Evolutionary conservation across 345 rosid genomes (phyloP), one percentile per base, ranked within the genome.

Genomic region (Ceriops zippeliana): DNA sequence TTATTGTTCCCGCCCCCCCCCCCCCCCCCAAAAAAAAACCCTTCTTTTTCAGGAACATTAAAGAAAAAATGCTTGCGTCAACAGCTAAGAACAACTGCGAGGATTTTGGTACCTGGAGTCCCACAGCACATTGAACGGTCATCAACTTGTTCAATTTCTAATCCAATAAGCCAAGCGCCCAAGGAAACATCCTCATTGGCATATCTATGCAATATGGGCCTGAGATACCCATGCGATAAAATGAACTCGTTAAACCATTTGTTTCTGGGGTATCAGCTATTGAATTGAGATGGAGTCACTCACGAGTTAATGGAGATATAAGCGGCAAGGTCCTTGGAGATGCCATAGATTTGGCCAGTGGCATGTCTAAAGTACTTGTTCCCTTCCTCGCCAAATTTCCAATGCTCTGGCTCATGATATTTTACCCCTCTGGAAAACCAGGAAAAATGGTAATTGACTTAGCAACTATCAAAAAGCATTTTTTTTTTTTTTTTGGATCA

Each of bases 331-430:
- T 93, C 98, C 74, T 87, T 90, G 28, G 98, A 90, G 77, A 93
- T 85, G 73, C 82, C 98, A 59, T 93, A 93, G 31, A 93, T 81
- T 69, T 93, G 97, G 1, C 98, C 97, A 0, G 97, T 91, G 5
- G 98, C 98, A 79, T 93, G 98, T 66, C 95, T 75, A 77, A 93
- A 93, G 62, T 93, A 93, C 59, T 86, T 82, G 81, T 93, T 93
- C 34, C 98, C 98, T 78, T 86, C 90, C 76, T 91, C 98, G 57
- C 97, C 97, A 47, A 93, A 93, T 75, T 93, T 93, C 97, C 97
- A 88, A 31, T 75, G 81, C 80, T 93, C 98, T 67, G 98, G 97
- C 68, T 93, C 98, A 1, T 88, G 90, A 49, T 93, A 93, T 70
- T 88, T 93, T 57, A 81, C 67, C 31, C 91, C 95, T 68, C 98